Evolutionary conservation across 805 yeast genomes (phyloP).

Genomic region (Cyberlindnera veronae): DNA sequence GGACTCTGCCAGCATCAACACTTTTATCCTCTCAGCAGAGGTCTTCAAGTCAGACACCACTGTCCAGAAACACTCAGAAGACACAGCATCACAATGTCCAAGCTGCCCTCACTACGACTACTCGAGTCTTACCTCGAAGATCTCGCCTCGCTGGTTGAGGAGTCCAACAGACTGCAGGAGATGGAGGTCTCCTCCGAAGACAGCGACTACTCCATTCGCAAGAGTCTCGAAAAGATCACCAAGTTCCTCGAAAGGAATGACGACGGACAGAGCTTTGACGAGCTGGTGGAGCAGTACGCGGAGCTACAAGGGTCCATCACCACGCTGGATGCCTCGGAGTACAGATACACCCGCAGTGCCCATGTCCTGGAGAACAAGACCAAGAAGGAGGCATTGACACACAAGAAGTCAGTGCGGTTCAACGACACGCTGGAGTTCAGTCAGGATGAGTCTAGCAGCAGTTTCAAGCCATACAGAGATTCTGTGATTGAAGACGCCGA

Average conservation of each 20-base stretch:
- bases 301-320: conserved; percentile 10
- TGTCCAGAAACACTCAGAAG: too few relatives aligned
- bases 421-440: conserved; percentile 24
- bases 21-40: too few relatives aligned
- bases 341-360: conserved; percentile 15
- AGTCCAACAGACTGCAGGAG: conserved; percentile 19
- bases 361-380: conserved; percentile 2
- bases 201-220: conserved; percentile 24
- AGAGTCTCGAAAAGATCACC: conserved; percentile 20
- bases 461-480: conserved; percentile 24
- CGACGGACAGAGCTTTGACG: conserved; percentile 28
- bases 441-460: conserved; percentile 1
- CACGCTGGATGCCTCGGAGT: conserved; percentile 18
- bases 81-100: conserved; percentile 12
- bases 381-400: conserved; percentile 7
- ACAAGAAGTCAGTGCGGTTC: conserved; percentile 28
- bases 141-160: conserved; percentile 22
- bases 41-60: too few relatives aligned
- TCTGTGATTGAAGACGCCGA: conserved; percentile 12
- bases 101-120: conserved; percentile 22
- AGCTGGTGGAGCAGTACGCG: conserved; percentile 23
- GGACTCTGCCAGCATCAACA: not conserved
- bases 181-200: conserved; percentile 17
- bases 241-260: conserved; percentile 27
- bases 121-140: conserved; percentile 29